Percentiles rank a stretch among this genome's conserved stretches.
Conservation (phyloP, 2,329 filamentous ascomycete genomes). For the Chrysoporthe austroafricana region DNA sequence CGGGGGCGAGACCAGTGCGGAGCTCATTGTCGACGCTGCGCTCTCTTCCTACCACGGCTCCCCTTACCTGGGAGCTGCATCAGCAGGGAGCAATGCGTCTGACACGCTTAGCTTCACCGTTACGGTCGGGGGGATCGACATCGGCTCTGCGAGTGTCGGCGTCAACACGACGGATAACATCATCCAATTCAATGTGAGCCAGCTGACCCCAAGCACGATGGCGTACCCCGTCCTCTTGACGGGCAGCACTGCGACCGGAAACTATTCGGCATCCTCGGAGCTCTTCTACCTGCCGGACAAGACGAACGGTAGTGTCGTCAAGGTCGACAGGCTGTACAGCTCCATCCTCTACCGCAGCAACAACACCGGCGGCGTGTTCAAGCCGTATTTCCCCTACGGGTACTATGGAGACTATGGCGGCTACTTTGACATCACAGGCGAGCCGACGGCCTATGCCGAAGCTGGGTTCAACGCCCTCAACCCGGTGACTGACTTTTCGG, state of each 20-base stretch:
- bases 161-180: constrained; percentile 42
- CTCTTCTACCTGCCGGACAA: constrained; percentile 50
- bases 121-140: constrained; percentile 34
- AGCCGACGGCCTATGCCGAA: constrained; percentile 40
- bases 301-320: constrained; percentile 46
- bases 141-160: constrained; percentile 41
- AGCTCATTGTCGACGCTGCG: constrained; percentile 49
- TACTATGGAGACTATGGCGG: constrained; percentile 49
- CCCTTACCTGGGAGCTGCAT: constrained; percentile 38
- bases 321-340: constrained; percentile 50
- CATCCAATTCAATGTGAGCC: constrained; percentile 43
- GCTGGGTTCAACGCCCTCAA: constrained; percentile 51
- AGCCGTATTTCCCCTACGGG: constrained; percentile 49
- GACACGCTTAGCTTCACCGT: constrained; percentile 45
- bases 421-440: constrained; percentile 45
- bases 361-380: constrained; percentile 41
- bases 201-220: constrained; percentile 40
- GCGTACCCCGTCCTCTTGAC: constrained; percentile 46
- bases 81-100: constrained; percentile 25
- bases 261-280: constrained; percentile 42
- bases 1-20: constrained; percentile 43
- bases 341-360: constrained; percentile 46
- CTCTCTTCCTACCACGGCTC: constrained; percentile 47
- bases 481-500: constrained; percentile 45
- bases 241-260: constrained; percentile 38